phyloP scores from a whole-genome alignment of 768 basidiomycete species.

The Podaxis rugospora region DNA sequence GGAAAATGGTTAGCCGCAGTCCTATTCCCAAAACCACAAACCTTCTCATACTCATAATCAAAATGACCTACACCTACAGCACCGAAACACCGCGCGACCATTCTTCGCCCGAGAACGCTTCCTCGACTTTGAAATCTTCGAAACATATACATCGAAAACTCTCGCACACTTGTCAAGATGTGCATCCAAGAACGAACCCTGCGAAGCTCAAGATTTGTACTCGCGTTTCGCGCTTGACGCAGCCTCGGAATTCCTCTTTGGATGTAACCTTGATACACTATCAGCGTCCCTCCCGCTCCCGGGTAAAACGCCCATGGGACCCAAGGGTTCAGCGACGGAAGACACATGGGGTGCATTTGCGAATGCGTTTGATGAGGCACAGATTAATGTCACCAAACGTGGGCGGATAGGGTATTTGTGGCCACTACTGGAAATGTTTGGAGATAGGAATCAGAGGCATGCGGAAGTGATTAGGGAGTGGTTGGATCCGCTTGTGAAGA shows the following conservation, averaged over 20 bases:
- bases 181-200: slow-evolving; percentile 33
- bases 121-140: slow-evolving; percentile 66
- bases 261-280: slow-evolving; percentile 57
- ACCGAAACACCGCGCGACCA: slow-evolving; percentile 62
- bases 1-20: slow-evolving; percentile 53
- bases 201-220: slow-evolving; percentile 67
- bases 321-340: slow-evolving; percentile 56
- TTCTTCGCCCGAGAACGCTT: slow-evolving; percentile 74
- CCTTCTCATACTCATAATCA: not conserved
- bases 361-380: slow-evolving; percentile 53
- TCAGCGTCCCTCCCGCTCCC: slow-evolving; percentile 49
- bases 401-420: slow-evolving; percentile 50
- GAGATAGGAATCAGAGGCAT: slow-evolving; percentile 46
- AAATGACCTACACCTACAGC: slow-evolving; percentile 31
- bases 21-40: not conserved
- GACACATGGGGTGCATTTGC: slow-evolving; percentile 63
- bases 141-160: slow-evolving; percentile 45
- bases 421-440: slow-evolving; percentile 57
- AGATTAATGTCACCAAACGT: slow-evolving; percentile 47
- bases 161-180: slow-evolving; percentile 43
- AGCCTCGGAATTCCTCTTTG: slow-evolving; percentile 72
- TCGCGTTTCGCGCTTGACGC: slow-evolving; percentile 67
- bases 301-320: slow-evolving; percentile 39
- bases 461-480: slow-evolving; percentile 49
- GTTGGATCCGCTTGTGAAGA: slow-evolving; percentile 61